Conservation (phyloP, 148 eudicot species). For the Silene uniflora region DNA sequence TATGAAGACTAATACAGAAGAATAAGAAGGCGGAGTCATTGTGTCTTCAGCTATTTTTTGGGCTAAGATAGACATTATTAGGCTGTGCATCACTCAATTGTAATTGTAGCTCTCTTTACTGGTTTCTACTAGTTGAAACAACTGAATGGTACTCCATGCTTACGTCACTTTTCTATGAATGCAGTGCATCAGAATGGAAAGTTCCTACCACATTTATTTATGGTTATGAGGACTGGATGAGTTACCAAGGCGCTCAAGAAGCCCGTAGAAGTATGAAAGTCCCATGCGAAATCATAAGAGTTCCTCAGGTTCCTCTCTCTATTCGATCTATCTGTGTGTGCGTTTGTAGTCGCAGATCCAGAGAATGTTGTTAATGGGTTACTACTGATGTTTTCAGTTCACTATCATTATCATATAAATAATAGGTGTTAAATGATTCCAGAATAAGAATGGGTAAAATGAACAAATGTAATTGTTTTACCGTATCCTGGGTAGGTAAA, state of each 20-base stretch:
- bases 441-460: too few species aligned
- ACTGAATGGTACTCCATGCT: conserved; percentile 4
- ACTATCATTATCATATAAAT: too few species aligned
- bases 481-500: background rate
- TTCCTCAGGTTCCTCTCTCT: conserved; percentile 67
- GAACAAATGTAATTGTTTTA: too few species aligned
- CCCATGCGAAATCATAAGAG: conserved; percentile 85
- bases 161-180: conserved; percentile 16
- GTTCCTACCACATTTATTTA: conserved; percentile 94
- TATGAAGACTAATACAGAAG: background rate
- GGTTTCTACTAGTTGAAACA: background rate
- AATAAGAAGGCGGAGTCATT: background rate
- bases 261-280: conserved; percentile 85
- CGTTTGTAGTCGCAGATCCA: background rate
- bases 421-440: too few species aligned
- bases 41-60: background rate
- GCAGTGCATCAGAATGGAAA: conserved; percentile 95
- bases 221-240: conserved; percentile 91
- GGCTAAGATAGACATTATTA: too few species aligned
- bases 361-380: background rate
- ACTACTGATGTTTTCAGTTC: background rate
- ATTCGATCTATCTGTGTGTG: background rate
- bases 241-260: conserved; percentile 78
- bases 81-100: background rate
- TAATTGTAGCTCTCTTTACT: background rate